Conservation (phyloP, 2,329 filamentous ascomycete species). For the Sclerotinia nivalis region DNA sequence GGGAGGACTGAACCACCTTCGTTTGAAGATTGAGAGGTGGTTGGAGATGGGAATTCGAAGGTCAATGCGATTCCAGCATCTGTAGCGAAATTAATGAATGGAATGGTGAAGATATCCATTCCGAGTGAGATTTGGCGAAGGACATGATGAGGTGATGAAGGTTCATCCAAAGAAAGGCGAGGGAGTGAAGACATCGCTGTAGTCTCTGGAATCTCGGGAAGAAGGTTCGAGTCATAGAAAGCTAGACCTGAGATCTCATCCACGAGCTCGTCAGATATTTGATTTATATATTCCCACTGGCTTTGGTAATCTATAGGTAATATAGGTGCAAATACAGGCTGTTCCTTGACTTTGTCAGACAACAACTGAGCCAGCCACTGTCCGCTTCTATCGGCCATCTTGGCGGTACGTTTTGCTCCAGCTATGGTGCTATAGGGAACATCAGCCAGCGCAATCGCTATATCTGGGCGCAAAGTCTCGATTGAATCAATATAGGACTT, state of each 20-base stretch:
- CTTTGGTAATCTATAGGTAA: conserved; percentile 72
- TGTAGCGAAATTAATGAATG: conserved; percentile 72
- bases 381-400: conserved; percentile 85
- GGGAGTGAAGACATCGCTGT: conserved; percentile 61
- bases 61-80: conserved; percentile 83
- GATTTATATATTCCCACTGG: conserved; percentile 78
- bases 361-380: conserved; percentile 75
- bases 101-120: conserved; percentile 75
- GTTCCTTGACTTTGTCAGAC: conserved; percentile 40
- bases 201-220: conserved; percentile 64
- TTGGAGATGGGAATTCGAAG: conserved; percentile 67
- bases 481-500: conserved; percentile 68
- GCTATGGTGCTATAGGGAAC: conserved; percentile 58
- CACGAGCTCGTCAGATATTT: conserved; percentile 64
- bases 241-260: conserved; percentile 67
- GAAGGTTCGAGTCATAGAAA: conserved; percentile 71
- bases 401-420: conserved; percentile 70
- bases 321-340: conserved; percentile 63
- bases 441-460: conserved; percentile 78
- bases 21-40: conserved; percentile 9
- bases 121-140: conserved; percentile 75
- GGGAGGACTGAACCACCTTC: conserved; percentile 43
- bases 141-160: conserved; percentile 71
- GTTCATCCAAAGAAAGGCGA: conserved; percentile 71
- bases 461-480: conserved; percentile 71